Evolutionary conservation across 2,329 filamentous ascomycete genomes (phyloP).

Genomic region (Cladosporium sp.): DNA sequence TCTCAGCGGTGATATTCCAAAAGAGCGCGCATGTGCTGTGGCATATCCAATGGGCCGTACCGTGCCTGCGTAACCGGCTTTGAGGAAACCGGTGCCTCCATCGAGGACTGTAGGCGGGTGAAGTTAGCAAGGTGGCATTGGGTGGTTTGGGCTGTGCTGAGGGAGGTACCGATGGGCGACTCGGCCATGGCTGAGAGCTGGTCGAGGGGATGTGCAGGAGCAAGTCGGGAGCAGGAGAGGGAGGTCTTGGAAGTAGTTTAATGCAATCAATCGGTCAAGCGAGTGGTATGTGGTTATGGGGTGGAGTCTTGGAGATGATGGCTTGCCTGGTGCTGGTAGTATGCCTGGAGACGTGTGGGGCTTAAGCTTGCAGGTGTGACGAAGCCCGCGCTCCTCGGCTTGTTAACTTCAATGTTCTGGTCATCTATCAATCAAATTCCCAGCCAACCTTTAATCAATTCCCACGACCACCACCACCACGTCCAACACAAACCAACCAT

Average conservation of each 20-base stretch:
- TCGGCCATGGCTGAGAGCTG: constrained; percentile 39
- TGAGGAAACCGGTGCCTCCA: constrained; percentile 98
- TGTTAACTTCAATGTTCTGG: not conserved
- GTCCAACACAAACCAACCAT: not conserved
- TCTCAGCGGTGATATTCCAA: not conserved
- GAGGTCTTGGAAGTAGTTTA: not conserved
- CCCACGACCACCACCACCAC: not conserved
- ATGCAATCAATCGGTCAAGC: not conserved
- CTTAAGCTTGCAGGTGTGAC: no score
- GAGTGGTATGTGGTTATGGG: not conserved
- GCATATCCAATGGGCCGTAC: constrained; percentile 41
- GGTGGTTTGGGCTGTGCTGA: not conserved
- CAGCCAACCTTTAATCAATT: not conserved
- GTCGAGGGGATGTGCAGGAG: not conserved
- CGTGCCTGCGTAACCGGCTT: constrained; percentile 96
- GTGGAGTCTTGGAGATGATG: not conserved
- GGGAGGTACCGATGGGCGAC: constrained; percentile 46
- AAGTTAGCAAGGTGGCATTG: constrained; percentile 17
- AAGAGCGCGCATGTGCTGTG: not conserved
- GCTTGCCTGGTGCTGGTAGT: not conserved
- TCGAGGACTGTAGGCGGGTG: constrained; percentile 78
- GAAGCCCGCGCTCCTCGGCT: not conserved
- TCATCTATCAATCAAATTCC: not conserved
- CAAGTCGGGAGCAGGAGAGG: not conserved
- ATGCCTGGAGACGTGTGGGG: constrained; percentile 11